A percentile compares a stretch with the other conserved stretches of the same genome.
phyloP scores from a whole-genome alignment of 495 filamentous ascomycete species.

The Amphirosellinia nigrospora region DNA sequence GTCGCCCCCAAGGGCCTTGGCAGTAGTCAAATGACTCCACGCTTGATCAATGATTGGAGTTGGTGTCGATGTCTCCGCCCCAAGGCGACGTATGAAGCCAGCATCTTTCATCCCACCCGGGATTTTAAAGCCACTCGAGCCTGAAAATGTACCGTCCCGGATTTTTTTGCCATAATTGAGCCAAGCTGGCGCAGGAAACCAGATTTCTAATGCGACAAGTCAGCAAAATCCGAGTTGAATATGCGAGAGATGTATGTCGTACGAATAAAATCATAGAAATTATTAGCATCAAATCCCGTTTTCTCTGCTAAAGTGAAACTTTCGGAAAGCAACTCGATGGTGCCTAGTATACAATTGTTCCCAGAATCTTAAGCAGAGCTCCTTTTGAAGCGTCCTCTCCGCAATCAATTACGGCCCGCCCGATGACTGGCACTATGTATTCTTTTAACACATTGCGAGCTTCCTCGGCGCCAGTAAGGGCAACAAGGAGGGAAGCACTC shows the following conservation, averaged over 20 bases:
- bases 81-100: conserved; percentile 17
- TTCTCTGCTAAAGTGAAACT: conserved; percentile 22
- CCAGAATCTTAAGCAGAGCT: conserved; percentile 18
- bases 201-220: background rate
- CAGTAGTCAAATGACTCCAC: conserved; percentile 20
- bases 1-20: conserved; percentile 24
- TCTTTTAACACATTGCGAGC: conserved; percentile 2
- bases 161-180: conserved; percentile 30
- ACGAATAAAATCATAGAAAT: conserved; percentile 20
- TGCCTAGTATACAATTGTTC: conserved; percentile 24
- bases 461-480: conserved; percentile 9
- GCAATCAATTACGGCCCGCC: conserved; percentile 14
- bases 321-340: conserved; percentile 22
- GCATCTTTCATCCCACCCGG: conserved; percentile 20
- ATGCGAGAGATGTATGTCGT: background rate
- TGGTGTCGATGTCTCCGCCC: conserved; percentile 13
- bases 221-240: background rate
- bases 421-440: conserved; percentile 13
- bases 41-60: conserved; percentile 27
- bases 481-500: conserved; percentile 5
- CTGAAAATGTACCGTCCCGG: conserved; percentile 26
- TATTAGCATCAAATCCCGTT: conserved; percentile 5
- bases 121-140: conserved; percentile 8
- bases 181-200: conserved; percentile 29
- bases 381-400: conserved; percentile 12